Evolutionary conservation across 768 basidiomycete genomes (phyloP), one percentile per base, ranked within the genome.

Genomic region (Lyophyllum decastes): DNA sequence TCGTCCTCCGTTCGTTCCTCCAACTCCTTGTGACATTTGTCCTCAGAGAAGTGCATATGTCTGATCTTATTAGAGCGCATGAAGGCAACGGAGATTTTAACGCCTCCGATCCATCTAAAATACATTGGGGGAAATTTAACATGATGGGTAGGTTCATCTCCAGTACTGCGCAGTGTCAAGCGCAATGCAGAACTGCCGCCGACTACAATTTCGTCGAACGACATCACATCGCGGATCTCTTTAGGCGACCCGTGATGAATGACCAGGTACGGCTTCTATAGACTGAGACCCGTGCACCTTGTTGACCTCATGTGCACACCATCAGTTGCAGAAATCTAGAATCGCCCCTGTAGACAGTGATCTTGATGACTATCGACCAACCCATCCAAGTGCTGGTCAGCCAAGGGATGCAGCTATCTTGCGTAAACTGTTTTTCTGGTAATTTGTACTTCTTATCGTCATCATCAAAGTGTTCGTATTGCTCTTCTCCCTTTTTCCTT

Each of bases 91-190:
- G 79, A 2, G 92, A 95, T 64, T 80, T 84, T 60, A 83, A 84
- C 60, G 75, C 85, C 7, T 75, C 81, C 21, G 88, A 92, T 64
- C 78, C 85, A 3, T 76, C 70, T 40, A 86, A 86, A 68, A 90
- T 98, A 53, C 94, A 98, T 66, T 98, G 96, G 96, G 92, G 89
- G 25, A 98, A 98, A 73, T 97, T 91, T 73, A 90, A 89, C 62
- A 89, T 94, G 83, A 90, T 98, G 77, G 95, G 89, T 27, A 82
- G 87, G 58, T 94, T 95, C 65, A 86, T 96, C 55, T 82, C 84
- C 50, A 86, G 82, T 64, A 89, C 94, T 6, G 80, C 82, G 0
- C 83, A 89, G 59, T 94, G 89, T 64, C 94, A 96, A 73, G 73
- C 82, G 10, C 85, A 90, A 58, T 93, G 90, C 67, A 82, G 82